Percentiles rank a stretch among this genome's conserved stretches.
These are phyloP conservation scores for Gnaphalium uliginosum DNA, from an alignment of 129 eudicot genomes.

Conservation along the genomic window DNA sequence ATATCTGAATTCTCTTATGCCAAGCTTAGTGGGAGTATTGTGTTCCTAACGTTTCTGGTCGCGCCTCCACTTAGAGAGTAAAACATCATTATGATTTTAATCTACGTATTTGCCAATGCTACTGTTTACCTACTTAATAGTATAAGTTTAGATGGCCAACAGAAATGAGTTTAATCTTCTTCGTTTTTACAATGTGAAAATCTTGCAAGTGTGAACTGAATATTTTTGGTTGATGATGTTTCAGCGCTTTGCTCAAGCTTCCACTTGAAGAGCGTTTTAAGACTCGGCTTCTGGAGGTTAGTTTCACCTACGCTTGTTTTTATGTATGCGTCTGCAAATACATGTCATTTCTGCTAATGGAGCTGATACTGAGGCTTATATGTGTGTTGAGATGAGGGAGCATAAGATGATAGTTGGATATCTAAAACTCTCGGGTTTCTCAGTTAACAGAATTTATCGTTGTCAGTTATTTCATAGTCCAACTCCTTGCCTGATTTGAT, in stretches of 20 bases:
- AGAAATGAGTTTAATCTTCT: neutral
- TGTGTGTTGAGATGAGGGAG: no score
- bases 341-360: neutral
- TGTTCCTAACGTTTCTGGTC: no score
- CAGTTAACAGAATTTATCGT: no score
- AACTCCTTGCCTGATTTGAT: no score
- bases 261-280: slow-evolving; percentile 74
- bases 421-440: neutral
- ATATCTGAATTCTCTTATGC: no score
- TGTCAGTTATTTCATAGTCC: no score
- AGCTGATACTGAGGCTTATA: no score
- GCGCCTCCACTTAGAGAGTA: no score
- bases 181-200: neutral
- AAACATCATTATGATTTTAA: no score
- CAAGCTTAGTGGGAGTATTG: no score
- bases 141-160: neutral
- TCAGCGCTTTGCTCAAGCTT: slow-evolving; percentile 62
- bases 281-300: slow-evolving; percentile 65
- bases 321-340: slow-evolving; percentile 17
- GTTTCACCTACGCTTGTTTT: slow-evolving; percentile 19
- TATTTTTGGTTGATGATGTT: slow-evolving; percentile 31
- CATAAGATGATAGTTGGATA: neutral
- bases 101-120: neutral
- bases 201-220: slow-evolving; percentile 6
- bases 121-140: neutral